phyloP scores from a whole-genome alignment of 2,329 filamentous ascomycete genomes.

The Endoconidiophora laricicola region DNA sequence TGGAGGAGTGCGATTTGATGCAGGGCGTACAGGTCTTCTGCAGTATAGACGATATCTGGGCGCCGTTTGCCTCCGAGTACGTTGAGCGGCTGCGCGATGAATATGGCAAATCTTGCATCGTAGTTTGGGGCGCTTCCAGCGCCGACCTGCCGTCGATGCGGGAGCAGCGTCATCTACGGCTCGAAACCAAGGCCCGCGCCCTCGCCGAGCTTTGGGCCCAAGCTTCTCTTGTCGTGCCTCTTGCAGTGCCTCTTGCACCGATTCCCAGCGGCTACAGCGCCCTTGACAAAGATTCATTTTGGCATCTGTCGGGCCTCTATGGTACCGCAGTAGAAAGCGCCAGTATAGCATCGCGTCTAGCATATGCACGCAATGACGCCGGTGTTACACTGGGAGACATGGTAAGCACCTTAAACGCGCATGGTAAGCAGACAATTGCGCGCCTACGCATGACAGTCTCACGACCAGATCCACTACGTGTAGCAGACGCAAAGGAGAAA shows the following conservation, averaged over 20 bases:
- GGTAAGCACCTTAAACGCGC: constrained; percentile 50
- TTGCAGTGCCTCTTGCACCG: constrained; percentile 37
- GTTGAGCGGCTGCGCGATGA: constrained; percentile 72
- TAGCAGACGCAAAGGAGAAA: background rate
- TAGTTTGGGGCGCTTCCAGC: constrained; percentile 73
- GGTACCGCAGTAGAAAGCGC: constrained; percentile 62
- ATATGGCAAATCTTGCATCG: constrained; percentile 72
- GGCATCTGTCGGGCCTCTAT: constrained; percentile 67
- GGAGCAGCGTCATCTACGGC: constrained; percentile 30
- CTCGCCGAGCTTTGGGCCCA: constrained; percentile 51
- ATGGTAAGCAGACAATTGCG: constrained; percentile 66
- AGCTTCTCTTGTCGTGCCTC: constrained; percentile 61
- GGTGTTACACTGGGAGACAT: constrained; percentile 42
- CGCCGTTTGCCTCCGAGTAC: constrained; percentile 57
- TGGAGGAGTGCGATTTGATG: constrained; percentile 84
- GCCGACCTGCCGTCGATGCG: constrained; percentile 13
- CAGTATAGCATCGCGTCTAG: constrained; percentile 58
- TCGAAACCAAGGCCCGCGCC: constrained; percentile 59
- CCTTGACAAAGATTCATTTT: constrained; percentile 41
- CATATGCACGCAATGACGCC: constrained; percentile 24
- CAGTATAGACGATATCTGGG: constrained; percentile 63
- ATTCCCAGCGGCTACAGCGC: constrained; percentile 30
- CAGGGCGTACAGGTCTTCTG: constrained; percentile 71
- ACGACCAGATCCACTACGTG: background rate
- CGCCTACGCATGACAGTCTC: constrained; percentile 51